phyloP scores from a whole-genome alignment of 805 yeast genomes.

The Cyberlindnera xishuangbannaensis region DNA sequence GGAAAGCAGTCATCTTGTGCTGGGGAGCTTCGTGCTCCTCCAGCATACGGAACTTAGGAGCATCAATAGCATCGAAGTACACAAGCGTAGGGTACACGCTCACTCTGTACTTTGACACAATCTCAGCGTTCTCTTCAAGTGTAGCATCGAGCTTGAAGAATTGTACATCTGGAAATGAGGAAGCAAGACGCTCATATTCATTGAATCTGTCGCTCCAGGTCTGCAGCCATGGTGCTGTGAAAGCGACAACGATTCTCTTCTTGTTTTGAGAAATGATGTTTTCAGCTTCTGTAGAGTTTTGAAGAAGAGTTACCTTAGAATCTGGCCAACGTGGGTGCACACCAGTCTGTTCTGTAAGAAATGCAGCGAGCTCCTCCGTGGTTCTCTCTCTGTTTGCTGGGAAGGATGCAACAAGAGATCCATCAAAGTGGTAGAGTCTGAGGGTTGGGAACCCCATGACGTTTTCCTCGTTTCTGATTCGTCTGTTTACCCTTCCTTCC shows the following conservation, averaged over 20 bases:
- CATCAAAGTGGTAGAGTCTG: slow-evolving; percentile 37
- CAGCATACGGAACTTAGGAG: slow-evolving; percentile 9
- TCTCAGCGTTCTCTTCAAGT: slow-evolving; percentile 20
- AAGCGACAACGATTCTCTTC: slow-evolving; percentile 22
- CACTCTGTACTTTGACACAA: slow-evolving; percentile 26
- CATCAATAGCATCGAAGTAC: slow-evolving; percentile 18
- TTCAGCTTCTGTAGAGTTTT: slow-evolving; percentile 15
- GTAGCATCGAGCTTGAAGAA: slow-evolving; percentile 33
- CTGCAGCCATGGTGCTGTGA: slow-evolving; percentile 33
- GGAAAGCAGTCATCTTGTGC: slow-evolving; percentile 22
- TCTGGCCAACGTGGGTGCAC: slow-evolving; percentile 29
- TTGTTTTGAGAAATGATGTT: slow-evolving; percentile 4
- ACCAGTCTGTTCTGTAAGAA: slow-evolving; percentile 29
- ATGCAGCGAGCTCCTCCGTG: slow-evolving; percentile 28
- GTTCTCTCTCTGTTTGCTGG: slow-evolving; percentile 26
- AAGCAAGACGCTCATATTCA: slow-evolving; percentile 28
- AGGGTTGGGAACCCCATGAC: slow-evolving; percentile 45
- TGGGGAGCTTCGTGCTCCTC: slow-evolving; percentile 21
- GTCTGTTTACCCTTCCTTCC: slow-evolving; percentile 29
- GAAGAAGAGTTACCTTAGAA: slow-evolving; percentile 8
- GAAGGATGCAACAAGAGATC: slow-evolving; percentile 35
- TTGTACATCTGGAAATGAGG: slow-evolving; percentile 15
- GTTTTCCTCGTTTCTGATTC: slow-evolving; percentile 34
- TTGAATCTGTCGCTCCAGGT: slow-evolving; percentile 29
- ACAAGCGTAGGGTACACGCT: slow-evolving; percentile 29